Evolutionary conservation across 176 grass and related monocot genomes (phyloP).

Genomic region (Urochloa ruziziensis): DNA sequence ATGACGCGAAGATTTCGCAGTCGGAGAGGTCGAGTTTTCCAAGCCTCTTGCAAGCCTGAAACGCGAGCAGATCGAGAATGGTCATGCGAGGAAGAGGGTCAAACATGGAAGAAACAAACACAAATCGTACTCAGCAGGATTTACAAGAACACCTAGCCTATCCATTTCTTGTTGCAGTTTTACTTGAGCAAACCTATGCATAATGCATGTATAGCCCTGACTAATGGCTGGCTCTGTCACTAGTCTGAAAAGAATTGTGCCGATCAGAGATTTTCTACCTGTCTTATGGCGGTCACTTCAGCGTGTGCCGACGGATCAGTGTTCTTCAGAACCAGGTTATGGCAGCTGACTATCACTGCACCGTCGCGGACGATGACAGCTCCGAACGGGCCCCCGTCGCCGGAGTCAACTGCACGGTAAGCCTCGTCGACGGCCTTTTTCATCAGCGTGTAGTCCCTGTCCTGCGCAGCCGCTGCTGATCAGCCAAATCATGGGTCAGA

Average conservation of each 20-base stretch:
- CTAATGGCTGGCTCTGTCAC: no score
- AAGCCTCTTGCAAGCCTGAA: slow-evolving; percentile 68
- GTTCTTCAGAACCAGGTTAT: slow-evolving; percentile 70
- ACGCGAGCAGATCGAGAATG: neutral
- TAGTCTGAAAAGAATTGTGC: no score
- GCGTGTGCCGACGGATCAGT: slow-evolving; percentile 84
- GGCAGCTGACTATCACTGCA: slow-evolving; percentile 59
- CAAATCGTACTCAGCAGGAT: neutral
- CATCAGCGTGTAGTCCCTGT: slow-evolving; percentile 68
- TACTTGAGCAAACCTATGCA: neutral
- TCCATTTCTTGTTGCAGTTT: neutral
- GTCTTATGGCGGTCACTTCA: slow-evolving; percentile 73
- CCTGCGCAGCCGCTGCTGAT: slow-evolving; percentile 36
- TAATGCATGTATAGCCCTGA: no score
- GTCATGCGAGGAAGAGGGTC: neutral
- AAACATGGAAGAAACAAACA: neutral
- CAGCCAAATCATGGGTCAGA: neutral
- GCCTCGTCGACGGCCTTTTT: slow-evolving; percentile 69
- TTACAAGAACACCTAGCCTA: no score
- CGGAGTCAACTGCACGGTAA: slow-evolving; percentile 53
- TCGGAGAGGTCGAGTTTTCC: slow-evolving; percentile 63
- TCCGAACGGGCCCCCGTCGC: slow-evolving; percentile 75
- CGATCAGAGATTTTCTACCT: slow-evolving; percentile 33
- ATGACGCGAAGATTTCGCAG: slow-evolving; percentile 73
- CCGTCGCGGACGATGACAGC: slow-evolving; percentile 61